Base-by-base conservation (phyloP, 2,329 filamentous ascomycete genomes). In the Intubia oerlemansii region DNA sequence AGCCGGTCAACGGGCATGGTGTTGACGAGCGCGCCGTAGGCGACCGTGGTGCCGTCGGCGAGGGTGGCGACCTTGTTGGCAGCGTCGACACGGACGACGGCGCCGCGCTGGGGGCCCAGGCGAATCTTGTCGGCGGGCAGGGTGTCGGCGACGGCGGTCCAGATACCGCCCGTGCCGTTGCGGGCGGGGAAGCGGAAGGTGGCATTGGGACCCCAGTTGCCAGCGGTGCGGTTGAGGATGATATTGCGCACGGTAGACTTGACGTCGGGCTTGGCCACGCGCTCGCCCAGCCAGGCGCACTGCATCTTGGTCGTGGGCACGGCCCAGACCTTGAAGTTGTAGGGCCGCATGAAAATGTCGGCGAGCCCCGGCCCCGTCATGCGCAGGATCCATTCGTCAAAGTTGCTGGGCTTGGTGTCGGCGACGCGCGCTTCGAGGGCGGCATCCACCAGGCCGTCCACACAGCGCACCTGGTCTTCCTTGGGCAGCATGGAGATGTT, bases 281-380 rank as follows among this genome's bases (percentile, higher is more conserved):
- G 85, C 70, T 98, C 88, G 44, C 88, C 88, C 38, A 95, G 77
- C 88, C 88, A 98, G 51, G 74, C 62, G 54, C 82, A 92, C 79
- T 95, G 88, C 88, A 98, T 98, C 84, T 91, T 91, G 42, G 77
- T 92, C 32, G 85, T 93, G 34, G 88, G 88, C 44, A 95, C 85
- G 37, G 88, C 88, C 88, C 88, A 98, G 50, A 98, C 88, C 62
- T 98, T 98, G 73, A 75, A 98, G 70, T 98, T 98, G 67, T 98
- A 98, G 31, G 88, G 88, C 44, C 88, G 68, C 88, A 98, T 98
- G 68, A 98, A 98, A 43, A 85, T 65, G 52, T 98, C 72, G 41
- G 84, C 85, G 45, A 98, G 66, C 43, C 85, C 85, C 43, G 68
- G 59, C 44, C 88, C 88, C 58, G 77, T 84, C 61, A 77, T 90